phyloP scores from a whole-genome alignment of 2,329 filamentous ascomycete species.

The Aureobasidium namibiae region DNA sequence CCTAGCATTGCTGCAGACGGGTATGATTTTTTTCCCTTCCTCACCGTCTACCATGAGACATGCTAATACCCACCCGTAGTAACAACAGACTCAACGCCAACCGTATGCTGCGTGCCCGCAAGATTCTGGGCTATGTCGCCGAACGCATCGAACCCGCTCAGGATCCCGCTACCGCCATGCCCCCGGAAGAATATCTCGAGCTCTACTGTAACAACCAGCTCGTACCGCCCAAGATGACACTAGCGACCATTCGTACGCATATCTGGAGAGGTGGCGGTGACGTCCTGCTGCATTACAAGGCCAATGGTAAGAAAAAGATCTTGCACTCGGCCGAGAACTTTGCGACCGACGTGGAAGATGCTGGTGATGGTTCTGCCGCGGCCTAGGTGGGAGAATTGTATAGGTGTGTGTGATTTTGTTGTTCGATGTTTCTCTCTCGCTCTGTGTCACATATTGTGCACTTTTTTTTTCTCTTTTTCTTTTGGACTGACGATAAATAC shows the following conservation, averaged over 20 bases:
- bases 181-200: conserved; percentile 88
- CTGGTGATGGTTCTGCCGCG: not conserved
- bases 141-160: conserved; percentile 75
- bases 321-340: conserved; percentile 15
- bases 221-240: conserved; percentile 73
- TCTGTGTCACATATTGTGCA: no score
- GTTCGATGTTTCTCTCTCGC: no score
- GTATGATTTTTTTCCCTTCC: conserved; percentile 32
- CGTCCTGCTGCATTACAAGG: conserved; percentile 81
- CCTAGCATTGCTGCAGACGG: conserved; percentile 69
- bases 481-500: not conserved
- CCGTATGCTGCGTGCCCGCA: conserved; percentile 89
- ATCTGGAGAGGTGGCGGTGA: conserved; percentile 95
- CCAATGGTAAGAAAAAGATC: conserved; percentile 72
- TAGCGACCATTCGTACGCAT: conserved; percentile 86
- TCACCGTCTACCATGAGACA: conserved; percentile 14
- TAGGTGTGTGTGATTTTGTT: no score
- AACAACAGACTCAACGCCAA: conserved; percentile 94
- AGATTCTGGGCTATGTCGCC: conserved; percentile 85
- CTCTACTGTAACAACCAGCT: conserved; percentile 65
- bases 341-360: not conserved
- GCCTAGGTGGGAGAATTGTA: no score
- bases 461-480: no score
- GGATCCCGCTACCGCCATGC: conserved; percentile 40
- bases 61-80: conserved; percentile 28